These are phyloP conservation scores for Suhomyces terraborum DNA, from an alignment of 1,139 yeast genomes.

Conservation along the genomic window DNA sequence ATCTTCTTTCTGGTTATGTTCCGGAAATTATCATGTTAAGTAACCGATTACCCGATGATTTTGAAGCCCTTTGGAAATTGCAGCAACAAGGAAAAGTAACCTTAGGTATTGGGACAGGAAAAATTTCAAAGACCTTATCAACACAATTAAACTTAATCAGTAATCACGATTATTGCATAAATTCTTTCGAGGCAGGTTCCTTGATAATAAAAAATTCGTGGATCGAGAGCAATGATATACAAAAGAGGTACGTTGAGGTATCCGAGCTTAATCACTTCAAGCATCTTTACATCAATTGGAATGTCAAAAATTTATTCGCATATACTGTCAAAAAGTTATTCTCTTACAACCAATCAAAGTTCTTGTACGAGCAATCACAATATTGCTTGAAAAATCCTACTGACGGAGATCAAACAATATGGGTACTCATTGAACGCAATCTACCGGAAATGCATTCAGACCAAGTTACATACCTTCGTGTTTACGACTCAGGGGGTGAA, in stretches of 20 bases:
- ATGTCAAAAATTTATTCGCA: constrained; percentile 39
- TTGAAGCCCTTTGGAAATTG: constrained; percentile 36
- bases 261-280: constrained; percentile 51
- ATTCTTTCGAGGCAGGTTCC: constrained; percentile 20
- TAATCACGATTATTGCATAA: constrained; percentile 68
- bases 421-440: constrained; percentile 54
- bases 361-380: constrained; percentile 49
- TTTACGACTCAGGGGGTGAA: constrained; percentile 39
- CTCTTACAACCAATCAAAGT: constrained; percentile 25
- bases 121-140: constrained; percentile 41
- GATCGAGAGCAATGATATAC: constrained; percentile 23
- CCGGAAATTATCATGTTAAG: constrained; percentile 58
- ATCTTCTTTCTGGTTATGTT: constrained; percentile 66
- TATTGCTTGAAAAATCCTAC: constrained; percentile 43
- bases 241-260: constrained; percentile 22
- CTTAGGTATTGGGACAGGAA: constrained; percentile 72
- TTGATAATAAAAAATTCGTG: constrained; percentile 58
- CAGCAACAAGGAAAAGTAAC: constrained; percentile 39
- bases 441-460: constrained; percentile 21
- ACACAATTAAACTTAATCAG: constrained; percentile 46
- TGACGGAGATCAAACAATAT: constrained; percentile 33
- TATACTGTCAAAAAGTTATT: constrained; percentile 35
- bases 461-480: constrained; percentile 29
- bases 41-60: constrained; percentile 26
- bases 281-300: constrained; percentile 71